Evolutionary conservation across 768 basidiomycete species (phyloP), one percentile per base, ranked within the genome.

Genomic region (Lyophyllum shimeji): DNA sequence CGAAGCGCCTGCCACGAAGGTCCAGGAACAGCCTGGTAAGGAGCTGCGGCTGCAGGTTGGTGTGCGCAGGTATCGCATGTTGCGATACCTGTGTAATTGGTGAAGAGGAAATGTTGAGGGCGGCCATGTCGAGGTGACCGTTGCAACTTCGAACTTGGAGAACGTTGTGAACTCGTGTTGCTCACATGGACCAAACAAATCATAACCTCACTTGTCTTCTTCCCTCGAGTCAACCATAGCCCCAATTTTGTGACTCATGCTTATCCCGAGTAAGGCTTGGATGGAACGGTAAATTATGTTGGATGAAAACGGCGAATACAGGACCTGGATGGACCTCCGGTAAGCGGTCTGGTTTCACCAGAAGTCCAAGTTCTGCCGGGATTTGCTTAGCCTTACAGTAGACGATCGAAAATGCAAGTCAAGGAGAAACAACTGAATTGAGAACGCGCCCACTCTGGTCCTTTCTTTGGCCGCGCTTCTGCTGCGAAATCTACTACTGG

Each of bases 1-100:
- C 87, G 75, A 98, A 95, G 59, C 94, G 87, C 63, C 74, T 81
- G 53, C 95, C 95, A 60, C 97, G 86, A 34, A 99, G 82, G 75
- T 98, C 97, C 63, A 99, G 86, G 52, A 90, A 83, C 63, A 99
- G 81, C 63, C 93, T 82, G 23, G 93, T 89, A 60, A 98, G 82
- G 39, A 96, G 82, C 75, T 93, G 90, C 5, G 91, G 92, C 73
- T 94, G 90, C 31, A 93, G 74, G 63, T 84, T 86, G 12, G 84
- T 79, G 63, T 87, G 86, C 6, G 84, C 72, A 37, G 87, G 84
- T 1, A 78, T 77, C 59, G 87, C 85, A 47, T 77, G 78, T 58
- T 87, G 85, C 31, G 83, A 84, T 50, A 83, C 82, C 64, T 83
- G 82, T 0, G 81, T 83, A 58, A 83, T 83, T 48, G 81, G 81